Evolutionary conservation across 495 filamentous ascomycete genomes (phyloP), one percentile per base, ranked within the genome.

Genomic region (Jackrogersella minutella): DNA sequence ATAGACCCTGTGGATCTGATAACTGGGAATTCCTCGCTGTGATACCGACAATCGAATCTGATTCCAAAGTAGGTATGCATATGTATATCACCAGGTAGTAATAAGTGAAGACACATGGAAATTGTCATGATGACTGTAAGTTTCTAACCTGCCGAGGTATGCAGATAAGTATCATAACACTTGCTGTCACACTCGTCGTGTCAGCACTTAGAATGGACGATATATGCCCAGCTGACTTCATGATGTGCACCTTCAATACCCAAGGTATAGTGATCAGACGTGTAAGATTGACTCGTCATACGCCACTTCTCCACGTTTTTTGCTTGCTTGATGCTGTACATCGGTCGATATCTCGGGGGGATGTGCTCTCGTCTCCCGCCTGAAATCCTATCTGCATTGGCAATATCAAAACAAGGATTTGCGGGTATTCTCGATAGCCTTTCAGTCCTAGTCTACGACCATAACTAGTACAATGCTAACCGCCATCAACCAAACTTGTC

Each of bases 381-480:
- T 19, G 13, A 17, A 13, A 3, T 31, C 24, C 39, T 44, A 31
- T 44, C 21, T 22, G 33, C 56, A 31, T 59, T 43, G 31, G 22
- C 31, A 21, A 6, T 30, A 30, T 50, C 9, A 2, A 59, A 46
- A 50, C 43, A 36, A 59, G 33, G 22, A n/a, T 41, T 28, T 14
- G 4, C 6, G 44, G 31, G 21, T 37, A 41, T 51, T 59, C 33
- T 31, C 7, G 36, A 33, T 13, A 14, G 13, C 44, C n/a, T n/a
- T n/a, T n/a, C n/a, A n/a, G n/a, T n/a, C n/a, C n/a, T n/a, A n/a
- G n/a, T n/a, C n/a, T n/a, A n/a, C n/a, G n/a, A n/a, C n/a, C n/a
- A n/a, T n/a, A n/a, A n/a, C n/a, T 54, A 54, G 47, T 44, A 46
- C 47, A 11, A 30, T 36, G 28, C 8, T 33, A 50, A 50, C 16